Base-by-base conservation (phyloP, 192 early-diverging fungal genomes). In the Mortierella claussenii region DNA sequence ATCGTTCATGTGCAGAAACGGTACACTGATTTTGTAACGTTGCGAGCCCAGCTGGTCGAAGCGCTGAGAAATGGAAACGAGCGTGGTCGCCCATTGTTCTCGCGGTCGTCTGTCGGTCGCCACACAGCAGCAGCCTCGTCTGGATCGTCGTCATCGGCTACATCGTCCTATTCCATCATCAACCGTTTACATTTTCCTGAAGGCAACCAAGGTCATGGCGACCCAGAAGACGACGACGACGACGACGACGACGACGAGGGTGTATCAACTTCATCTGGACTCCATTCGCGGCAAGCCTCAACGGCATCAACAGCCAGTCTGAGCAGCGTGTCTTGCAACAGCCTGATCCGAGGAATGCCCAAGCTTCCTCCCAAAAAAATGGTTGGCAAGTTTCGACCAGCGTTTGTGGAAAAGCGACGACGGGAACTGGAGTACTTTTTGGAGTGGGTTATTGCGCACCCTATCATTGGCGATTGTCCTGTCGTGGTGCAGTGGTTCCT, bases 381-480 rank as follows among this genome's bases (percentile, higher is more conserved):
- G 0, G 80, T 86, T 17, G 70, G 70, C 33, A 84, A 81, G 54
- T 86, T 86, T 47, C 70, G 67, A 15, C 84, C 84, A 1, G 66
- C 73, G 15, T 86, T 86, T 78, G 59, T 86, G 21, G 84, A 86
- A 54, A 80, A 81, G 47, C 48, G 84, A 36, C 62, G 81, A 34
- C 50, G 82, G 10, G 84, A 86, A 48, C 45, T 86, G 15, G 81
- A 86, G 47, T 86, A 86, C 60, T 86, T 86, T 66, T 74, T 86
- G 44, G 79, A 82, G 44, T 86, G 81, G 69, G 69, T 86, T 12
- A 74, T 81, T n/a, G 67, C 83, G 18, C 84, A 86, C 47, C 84
- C 84, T 1, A 49, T 69, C 21, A 61, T 86, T 17, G 80, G 84
- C 0, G 65, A 74, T 56, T 81, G 78, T 56, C 60, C 70, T 28